Conservation (phyloP, 306 rosid species). For the Erythrophleum fordii region DNA sequence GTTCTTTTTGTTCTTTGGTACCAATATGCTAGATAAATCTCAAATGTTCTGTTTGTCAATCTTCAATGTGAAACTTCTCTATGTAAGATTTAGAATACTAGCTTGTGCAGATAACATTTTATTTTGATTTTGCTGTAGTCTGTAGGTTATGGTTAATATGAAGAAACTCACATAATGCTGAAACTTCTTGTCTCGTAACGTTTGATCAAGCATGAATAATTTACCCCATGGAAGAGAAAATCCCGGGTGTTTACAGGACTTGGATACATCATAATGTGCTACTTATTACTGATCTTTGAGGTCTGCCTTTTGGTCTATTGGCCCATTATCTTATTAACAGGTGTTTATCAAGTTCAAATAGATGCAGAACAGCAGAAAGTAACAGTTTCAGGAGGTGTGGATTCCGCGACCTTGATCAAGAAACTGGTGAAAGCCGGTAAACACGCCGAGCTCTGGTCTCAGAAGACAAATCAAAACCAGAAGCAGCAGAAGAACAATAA, state of each 20-base stretch:
- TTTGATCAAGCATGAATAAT: not conserved
- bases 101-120: not conserved
- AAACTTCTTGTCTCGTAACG: not conserved
- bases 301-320: not conserved
- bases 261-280: not conserved
- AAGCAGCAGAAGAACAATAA: conserved; percentile 61
- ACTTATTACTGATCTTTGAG: not conserved
- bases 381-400: conserved; percentile 79
- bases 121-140: conserved; percentile 5
- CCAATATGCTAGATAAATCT: not conserved
- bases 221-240: too few relatives aligned
- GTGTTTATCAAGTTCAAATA: conserved; percentile 80
- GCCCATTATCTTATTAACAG: conserved; percentile 36
- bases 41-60: not conserved
- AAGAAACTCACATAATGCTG: not conserved
- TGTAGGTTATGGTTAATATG: not conserved
- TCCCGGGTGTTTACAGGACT: not conserved
- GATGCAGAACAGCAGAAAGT: conserved; percentile 89
- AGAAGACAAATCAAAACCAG: conserved; percentile 60
- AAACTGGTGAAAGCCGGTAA: conserved; percentile 80
- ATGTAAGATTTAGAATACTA: not conserved
- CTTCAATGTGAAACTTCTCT: not conserved
- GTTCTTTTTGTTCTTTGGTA: not conserved
- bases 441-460: conserved; percentile 81
- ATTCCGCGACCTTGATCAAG: conserved; percentile 74